Evolutionary conservation across 495 filamentous ascomycete species (phyloP), one percentile per base, ranked within the genome.

Genomic region (Hypomontagnella monticulosa): DNA sequence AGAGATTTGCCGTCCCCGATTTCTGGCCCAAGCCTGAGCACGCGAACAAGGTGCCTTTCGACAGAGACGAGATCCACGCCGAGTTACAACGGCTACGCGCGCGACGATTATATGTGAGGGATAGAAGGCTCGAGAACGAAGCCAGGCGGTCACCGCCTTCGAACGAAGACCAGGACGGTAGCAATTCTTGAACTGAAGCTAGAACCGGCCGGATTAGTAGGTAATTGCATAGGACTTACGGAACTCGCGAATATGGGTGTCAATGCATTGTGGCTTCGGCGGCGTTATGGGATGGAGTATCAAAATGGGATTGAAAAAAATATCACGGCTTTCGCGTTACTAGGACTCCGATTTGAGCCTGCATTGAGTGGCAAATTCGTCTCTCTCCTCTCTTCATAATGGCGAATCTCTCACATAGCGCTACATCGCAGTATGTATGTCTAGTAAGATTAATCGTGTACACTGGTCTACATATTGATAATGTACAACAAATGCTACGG

Each of bases 1-100:
- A 87, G 54, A 89, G 90, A 60, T 99, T 99, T 81, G 72, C 83
- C 42, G 91, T 97, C 1, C 87, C 89, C 10, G 90, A 90, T 60
- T 99, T 99, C 84, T 99, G 95, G 95, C 95, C 95, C 18, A 91
- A 88, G 67, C 81, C 87, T 32, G 89, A 91, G 62, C 85, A 94
- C 75, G 92, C 91, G 38, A 90, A 99, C 77, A 91, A 84, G 72
- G 92, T 99, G 48, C 95, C 95, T 0, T 84, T 89, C 40, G 93
- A 98, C 63, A 87, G 83, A 61, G 94, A 97, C 34, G 95, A 99
- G 78, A 93, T 97, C 59, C 78, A 85, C 5, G 79, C 80, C 44
- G 92, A 97, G 82, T 75, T 96, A 33, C 80, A 92, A 69, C 80
- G 92, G 58, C 80, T 97, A 78, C 85, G 88, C 57, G 79, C 78